Evolutionary conservation across 768 basidiomycete species (phyloP).

Genomic region (Lyophyllum shimeji): DNA sequence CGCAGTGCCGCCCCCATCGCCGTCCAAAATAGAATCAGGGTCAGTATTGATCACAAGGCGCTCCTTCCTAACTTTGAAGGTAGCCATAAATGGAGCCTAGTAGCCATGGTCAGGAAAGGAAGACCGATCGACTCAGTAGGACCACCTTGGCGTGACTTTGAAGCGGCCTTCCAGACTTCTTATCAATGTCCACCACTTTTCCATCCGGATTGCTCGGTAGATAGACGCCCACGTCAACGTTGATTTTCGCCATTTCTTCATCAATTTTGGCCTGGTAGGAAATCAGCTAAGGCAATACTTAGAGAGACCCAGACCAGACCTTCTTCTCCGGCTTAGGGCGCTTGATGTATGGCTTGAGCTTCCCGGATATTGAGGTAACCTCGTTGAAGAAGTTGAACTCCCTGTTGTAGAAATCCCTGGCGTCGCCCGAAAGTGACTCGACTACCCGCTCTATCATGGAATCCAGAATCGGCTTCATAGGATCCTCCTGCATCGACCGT

Average conservation of each 20-base stretch:
- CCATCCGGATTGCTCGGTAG: constrained; percentile 98
- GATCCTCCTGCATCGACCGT: constrained; percentile 65
- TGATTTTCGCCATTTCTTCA: constrained; percentile 97
- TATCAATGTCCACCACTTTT: constrained; percentile 94
- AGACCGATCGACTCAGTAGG: background rate
- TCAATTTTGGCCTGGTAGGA: constrained; percentile 87
- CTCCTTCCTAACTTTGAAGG: constrained; percentile 96
- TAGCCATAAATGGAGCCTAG: constrained; percentile 99
- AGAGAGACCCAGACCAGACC: constrained; percentile 42
- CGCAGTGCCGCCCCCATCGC: constrained; percentile 55
- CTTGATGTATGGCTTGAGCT: constrained; percentile 95
- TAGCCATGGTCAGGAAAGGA: background rate
- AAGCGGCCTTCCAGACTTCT: constrained; percentile 91
- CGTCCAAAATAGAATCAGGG: constrained; percentile 72
- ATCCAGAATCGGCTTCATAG: constrained; percentile 96
- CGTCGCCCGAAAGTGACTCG: constrained; percentile 82
- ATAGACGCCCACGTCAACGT: constrained; percentile 93
- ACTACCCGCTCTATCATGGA: constrained; percentile 80
- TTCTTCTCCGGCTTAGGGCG: constrained; percentile 96
- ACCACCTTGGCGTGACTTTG: constrained; percentile 96
- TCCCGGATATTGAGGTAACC: constrained; percentile 97
- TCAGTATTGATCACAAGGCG: constrained; percentile 63
- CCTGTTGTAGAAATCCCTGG: constrained; percentile 85
- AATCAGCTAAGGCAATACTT: background rate
- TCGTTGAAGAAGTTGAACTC: constrained; percentile 96